Evolutionary conservation across 768 basidiomycete species (phyloP), one percentile per base, ranked within the genome.

Genomic region (Tulasnella sp.): DNA sequence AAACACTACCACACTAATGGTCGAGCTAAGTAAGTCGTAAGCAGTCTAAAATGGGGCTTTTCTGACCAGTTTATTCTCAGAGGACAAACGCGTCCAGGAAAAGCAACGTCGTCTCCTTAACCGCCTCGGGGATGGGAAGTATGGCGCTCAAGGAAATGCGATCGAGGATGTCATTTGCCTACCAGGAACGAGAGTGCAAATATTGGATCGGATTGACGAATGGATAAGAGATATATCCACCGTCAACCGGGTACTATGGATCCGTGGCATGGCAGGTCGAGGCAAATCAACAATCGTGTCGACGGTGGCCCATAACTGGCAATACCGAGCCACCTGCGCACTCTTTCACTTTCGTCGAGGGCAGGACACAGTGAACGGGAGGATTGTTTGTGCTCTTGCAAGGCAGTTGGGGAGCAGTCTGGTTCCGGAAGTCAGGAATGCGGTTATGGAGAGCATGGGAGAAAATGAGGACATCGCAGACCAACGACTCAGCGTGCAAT

Each of bases 61-160:
- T 24, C 19, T 52, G 52, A 52, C 21, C 4, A 2, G 1, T n/a
- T 10, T 52, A n/a, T n/a, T 21, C 14, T 52, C 52, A 52, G 52
- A 52, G 7, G n/a, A 52, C 52, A 21, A 0, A 1, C 24, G 12
- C n/a, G 6, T n/a, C 0, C 52, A 52, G 52, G 52, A 24, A n/a
- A 0, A 24, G 5, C 2, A 52, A 0, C 87, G 85, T 99, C 98
- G 2, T 97, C 99, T 98, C 98, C 99, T 85, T 99, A 98, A 12
- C 97, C 91, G 10, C 98, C 98, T 81, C 98, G 96, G 90, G 98
- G 95, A 2, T 96, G 97, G 83, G 98, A 96, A 74, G 99, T 92
- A 84, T 99, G 97, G 0, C 97, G 98, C 8, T 99, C 87, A 1
- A 95, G 97, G 85, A 99, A 97, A 2, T 97, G 98, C 84, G 96